Evolutionary conservation across 2,329 filamentous ascomycete species (phyloP).

Genomic region (Colletotrichum liaoningense): DNA sequence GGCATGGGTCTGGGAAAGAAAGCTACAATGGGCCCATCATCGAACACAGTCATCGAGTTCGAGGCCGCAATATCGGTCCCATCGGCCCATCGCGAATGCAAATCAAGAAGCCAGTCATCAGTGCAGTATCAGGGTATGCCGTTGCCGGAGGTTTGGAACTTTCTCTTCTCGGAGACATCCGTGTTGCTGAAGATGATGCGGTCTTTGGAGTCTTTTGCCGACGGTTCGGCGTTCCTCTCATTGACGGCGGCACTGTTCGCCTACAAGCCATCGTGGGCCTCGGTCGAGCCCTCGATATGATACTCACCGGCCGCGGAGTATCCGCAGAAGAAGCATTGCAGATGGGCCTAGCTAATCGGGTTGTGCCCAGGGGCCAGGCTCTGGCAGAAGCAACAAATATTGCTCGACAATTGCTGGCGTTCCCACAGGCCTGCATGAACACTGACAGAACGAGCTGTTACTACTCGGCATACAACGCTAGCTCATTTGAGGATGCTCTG

Average conservation of each 20-base stretch:
- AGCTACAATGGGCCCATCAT: slow-evolving; percentile 24
- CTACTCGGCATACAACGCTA: slow-evolving; percentile 60
- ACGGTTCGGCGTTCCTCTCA: slow-evolving; percentile 49
- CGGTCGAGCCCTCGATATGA: slow-evolving; percentile 66
- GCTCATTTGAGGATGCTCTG: slow-evolving; percentile 62
- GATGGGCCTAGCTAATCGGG: slow-evolving; percentile 64
- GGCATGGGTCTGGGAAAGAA: not conserved
- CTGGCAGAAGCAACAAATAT: slow-evolving; percentile 60
- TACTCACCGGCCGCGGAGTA: slow-evolving; percentile 64
- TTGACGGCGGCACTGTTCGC: slow-evolving; percentile 61
- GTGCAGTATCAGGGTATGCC: slow-evolving; percentile 62
- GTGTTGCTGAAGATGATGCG: slow-evolving; percentile 63
- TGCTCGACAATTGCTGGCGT: slow-evolving; percentile 57
- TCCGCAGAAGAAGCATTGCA: slow-evolving; percentile 59
- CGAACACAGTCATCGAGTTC: slow-evolving; percentile 27
- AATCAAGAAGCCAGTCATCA: slow-evolving; percentile 63
- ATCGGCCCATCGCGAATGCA: slow-evolving; percentile 64
- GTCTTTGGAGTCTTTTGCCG: slow-evolving; percentile 68
- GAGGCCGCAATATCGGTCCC: slow-evolving; percentile 50
- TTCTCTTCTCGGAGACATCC: slow-evolving; percentile 63
- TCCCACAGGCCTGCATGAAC: slow-evolving; percentile 65
- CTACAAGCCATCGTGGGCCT: slow-evolving; percentile 63
- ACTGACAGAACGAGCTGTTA: slow-evolving; percentile 60
- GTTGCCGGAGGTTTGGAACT: slow-evolving; percentile 65
- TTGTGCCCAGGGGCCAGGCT: slow-evolving; percentile 62